phyloP scores from a whole-genome alignment of 139 green algal species.

The Chlamydomonas asymmetrica region DNA sequence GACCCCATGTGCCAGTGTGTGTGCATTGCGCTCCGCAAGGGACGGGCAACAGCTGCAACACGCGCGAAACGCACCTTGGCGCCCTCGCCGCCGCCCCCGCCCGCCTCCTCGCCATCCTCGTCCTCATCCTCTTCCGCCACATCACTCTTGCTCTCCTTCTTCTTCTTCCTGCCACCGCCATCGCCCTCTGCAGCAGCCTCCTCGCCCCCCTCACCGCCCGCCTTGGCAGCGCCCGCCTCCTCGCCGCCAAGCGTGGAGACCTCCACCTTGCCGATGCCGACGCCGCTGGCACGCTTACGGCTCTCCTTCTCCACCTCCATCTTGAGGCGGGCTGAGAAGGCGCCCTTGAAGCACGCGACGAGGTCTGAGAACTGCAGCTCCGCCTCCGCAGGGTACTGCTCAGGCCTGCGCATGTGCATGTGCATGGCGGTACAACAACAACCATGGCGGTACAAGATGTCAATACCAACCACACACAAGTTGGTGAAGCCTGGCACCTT shows the following conservation, averaged over 20 bases:
- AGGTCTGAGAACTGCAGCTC: slow-evolving; percentile 74
- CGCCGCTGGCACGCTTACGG: slow-evolving; percentile 15
- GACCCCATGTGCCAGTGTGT: too few relatives aligned
- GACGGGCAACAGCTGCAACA: too few relatives aligned
- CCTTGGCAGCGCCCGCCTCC: slow-evolving; percentile 35
- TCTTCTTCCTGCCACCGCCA: slow-evolving; percentile 21
- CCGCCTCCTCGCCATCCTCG: slow-evolving; percentile 70
- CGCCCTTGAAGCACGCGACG: slow-evolving; percentile 47
- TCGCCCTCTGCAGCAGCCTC: slow-evolving; percentile 65
- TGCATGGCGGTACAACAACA: too few relatives aligned
- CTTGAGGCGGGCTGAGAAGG: slow-evolving; percentile 70
- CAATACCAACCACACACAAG: too few relatives aligned
- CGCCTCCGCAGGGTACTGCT: slow-evolving; percentile 69
- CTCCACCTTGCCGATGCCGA: slow-evolving; percentile 27
- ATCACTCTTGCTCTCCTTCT: slow-evolving; percentile 36
- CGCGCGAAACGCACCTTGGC: slow-evolving; percentile 78
- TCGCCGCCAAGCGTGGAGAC: slow-evolving; percentile 22
- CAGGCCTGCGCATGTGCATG: slow-evolving; percentile 1
- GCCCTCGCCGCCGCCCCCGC: too few relatives aligned
- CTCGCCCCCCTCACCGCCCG: slow-evolving; percentile 50
- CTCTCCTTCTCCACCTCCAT: slow-evolving; percentile 43
- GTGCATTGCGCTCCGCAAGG: too few relatives aligned
- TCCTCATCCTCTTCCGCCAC: slow-evolving; percentile 37
- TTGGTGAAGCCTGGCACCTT: too few relatives aligned
- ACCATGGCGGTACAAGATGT: too few relatives aligned